phyloP scores from a whole-genome alignment of 2,329 filamentous ascomycete species.

The Diplodia scrobiculata region DNA sequence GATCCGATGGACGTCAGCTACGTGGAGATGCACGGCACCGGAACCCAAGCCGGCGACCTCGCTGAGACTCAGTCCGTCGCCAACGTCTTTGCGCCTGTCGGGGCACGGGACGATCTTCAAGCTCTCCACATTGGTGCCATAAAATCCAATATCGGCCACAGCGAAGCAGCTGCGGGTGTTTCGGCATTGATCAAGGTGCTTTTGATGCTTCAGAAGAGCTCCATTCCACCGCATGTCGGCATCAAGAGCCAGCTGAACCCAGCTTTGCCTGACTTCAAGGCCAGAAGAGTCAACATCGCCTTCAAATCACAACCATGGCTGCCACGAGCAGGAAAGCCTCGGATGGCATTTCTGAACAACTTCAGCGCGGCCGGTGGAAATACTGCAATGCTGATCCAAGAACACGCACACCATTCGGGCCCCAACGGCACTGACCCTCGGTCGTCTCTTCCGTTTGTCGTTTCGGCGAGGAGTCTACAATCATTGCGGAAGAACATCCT shows the following conservation, averaged over 20 bases:
- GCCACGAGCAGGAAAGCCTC: slow-evolving; percentile 30
- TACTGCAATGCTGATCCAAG: no score
- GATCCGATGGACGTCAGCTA: slow-evolving; percentile 39
- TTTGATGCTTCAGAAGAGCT: slow-evolving; percentile 40
- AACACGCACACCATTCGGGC: slow-evolving; percentile 37
- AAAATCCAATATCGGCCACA: slow-evolving; percentile 44
- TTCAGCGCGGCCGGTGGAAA: slow-evolving; percentile 68
- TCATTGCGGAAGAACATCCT: no score
- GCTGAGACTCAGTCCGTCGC: slow-evolving; percentile 34
- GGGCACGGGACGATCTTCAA: no score
- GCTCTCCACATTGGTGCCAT: slow-evolving; percentile 38
- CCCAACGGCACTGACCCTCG: slow-evolving; percentile 31
- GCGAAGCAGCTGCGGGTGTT: slow-evolving; percentile 41
- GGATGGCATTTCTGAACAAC: slow-evolving; percentile 41
- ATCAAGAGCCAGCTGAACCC: slow-evolving; percentile 67
- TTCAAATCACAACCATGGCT: slow-evolving; percentile 52
- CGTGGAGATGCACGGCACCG: slow-evolving; percentile 41
- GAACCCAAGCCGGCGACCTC: slow-evolving; percentile 37
- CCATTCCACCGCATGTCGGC: slow-evolving; percentile 63
- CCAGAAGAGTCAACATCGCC: slow-evolving; percentile 63
- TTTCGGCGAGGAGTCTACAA: slow-evolving; percentile 35
- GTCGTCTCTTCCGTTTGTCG: slow-evolving; percentile 30
- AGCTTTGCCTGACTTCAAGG: slow-evolving; percentile 60
- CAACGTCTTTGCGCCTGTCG: slow-evolving; percentile 34
- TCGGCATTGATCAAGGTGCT: slow-evolving; percentile 42